Percentiles rank a stretch among this genome's conserved stretches.
phyloP scores from a whole-genome alignment of 768 basidiomycete species.

The Naematelia encephala region DNA sequence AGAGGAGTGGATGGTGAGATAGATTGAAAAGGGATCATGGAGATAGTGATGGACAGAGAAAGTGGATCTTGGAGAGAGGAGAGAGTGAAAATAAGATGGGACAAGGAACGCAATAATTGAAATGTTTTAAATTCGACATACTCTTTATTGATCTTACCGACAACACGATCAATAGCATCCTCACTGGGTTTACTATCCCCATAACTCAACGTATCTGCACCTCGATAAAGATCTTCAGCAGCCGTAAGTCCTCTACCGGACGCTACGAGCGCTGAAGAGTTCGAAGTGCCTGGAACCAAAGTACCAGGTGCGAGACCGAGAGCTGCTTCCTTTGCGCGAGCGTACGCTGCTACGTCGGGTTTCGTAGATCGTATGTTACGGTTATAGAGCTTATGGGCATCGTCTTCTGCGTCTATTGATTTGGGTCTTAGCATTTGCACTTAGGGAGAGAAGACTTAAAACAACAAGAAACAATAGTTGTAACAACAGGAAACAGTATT shows the following conservation, averaged over 20 bases:
- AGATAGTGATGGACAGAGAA: neutral
- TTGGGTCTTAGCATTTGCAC: too few relatives aligned
- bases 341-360: constrained; percentile 81
- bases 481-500: too few relatives aligned
- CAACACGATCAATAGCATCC: constrained; percentile 89
- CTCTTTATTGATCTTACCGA: constrained; percentile 90
- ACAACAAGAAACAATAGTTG: too few relatives aligned
- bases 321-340: constrained; percentile 80
- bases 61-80: neutral
- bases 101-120: too few relatives aligned
- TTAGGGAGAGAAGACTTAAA: too few relatives aligned
- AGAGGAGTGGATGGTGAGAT: neutral
- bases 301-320: constrained; percentile 71
- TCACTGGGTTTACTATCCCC: constrained; percentile 93
- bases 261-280: constrained; percentile 10
- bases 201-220: constrained; percentile 87
- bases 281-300: constrained; percentile 53
- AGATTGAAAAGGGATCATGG: neutral
- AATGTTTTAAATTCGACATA: too few relatives aligned
- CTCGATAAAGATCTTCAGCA: constrained; percentile 78
- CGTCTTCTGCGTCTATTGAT: constrained; percentile 77
- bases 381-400: constrained; percentile 84
- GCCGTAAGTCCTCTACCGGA: constrained; percentile 52
- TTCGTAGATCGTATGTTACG: constrained; percentile 85
- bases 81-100: neutral